Percentiles rank a stretch among this genome's conserved stretches.
phyloP scores from a whole-genome alignment of 1,284 basidiomycete genomes.

The Sutorius eximius region DNA sequence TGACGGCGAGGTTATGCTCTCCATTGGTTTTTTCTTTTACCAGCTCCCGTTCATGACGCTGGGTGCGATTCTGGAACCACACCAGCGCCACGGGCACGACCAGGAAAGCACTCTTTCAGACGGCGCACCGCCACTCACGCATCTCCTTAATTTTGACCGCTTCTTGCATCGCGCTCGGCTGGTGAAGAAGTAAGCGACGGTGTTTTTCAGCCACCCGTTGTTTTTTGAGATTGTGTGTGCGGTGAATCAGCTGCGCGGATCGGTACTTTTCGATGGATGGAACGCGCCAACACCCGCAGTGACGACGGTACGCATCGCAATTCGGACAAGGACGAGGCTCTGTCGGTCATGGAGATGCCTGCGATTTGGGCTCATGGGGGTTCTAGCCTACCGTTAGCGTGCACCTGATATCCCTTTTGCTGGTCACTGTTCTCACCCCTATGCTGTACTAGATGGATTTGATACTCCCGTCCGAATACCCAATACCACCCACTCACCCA shows the following conservation, averaged over 20 bases:
- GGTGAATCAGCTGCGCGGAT: conserved; percentile 28
- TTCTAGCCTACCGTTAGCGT: conserved; percentile 18
- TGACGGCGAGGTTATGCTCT: conserved; percentile 41
- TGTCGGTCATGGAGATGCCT: conserved; percentile 8
- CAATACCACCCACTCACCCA: conserved; percentile 19
- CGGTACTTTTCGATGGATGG: conserved; percentile 18
- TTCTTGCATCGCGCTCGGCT: conserved; percentile 46
- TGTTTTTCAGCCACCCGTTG: conserved; percentile 44
- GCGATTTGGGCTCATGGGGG: conserved; percentile 12
- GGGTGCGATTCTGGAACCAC: conserved; percentile 19
- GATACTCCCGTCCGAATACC: conserved; percentile 21
- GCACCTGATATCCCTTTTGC: neutral
- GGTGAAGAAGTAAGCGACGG: conserved; percentile 40
- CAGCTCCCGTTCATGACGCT: conserved; percentile 54
- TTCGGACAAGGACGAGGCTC: neutral
- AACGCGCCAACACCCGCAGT: neutral
- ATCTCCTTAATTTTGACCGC: conserved; percentile 44
- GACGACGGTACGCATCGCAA: neutral
- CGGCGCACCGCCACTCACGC: conserved; percentile 40
- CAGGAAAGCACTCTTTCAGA: conserved; percentile 26
- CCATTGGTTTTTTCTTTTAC: conserved; percentile 46
- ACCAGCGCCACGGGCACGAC: neutral
- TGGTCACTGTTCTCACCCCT: neutral
- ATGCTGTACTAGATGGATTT: conserved; percentile 13
- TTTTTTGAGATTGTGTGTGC: conserved; percentile 46